These are phyloP conservation scores for Neospora caninum DNA, from an alignment of 169 alveolate species.

Conservation along the genomic window DNA sequence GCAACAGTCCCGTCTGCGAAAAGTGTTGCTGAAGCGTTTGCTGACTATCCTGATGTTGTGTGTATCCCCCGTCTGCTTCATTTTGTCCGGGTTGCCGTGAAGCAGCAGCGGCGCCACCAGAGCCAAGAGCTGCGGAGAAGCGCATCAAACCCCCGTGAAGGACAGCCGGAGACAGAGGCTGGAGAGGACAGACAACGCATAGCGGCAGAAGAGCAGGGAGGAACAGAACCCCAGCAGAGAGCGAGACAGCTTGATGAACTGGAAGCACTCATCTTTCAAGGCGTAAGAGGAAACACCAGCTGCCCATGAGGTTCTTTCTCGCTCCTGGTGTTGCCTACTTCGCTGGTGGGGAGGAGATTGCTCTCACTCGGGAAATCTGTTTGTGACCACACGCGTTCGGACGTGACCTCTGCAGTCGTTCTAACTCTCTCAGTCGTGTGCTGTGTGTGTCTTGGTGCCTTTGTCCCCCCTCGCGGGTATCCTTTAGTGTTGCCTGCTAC, in stretches of 20 bases:
- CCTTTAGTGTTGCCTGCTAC: neutral
- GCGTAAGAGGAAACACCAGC: neutral
- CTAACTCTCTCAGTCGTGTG: neutral
- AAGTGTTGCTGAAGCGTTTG: neutral
- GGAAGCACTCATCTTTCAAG: neutral
- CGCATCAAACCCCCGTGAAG: neutral
- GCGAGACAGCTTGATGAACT: neutral
- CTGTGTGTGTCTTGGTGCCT: neutral
- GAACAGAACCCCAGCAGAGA: neutral
- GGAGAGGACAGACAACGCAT: neutral
- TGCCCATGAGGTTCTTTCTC: neutral
- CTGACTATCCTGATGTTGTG: neutral
- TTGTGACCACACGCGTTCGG: neutral
- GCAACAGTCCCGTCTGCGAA: neutral
- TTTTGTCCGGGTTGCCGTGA: neutral
- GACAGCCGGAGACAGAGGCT: neutral
- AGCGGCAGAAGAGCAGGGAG: neutral
- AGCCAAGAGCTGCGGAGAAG: neutral
- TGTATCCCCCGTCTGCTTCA: constrained; percentile 15
- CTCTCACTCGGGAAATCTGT: neutral
- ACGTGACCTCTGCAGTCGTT: neutral
- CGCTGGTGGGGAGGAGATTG: neutral
- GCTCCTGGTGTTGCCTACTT: too few species aligned
- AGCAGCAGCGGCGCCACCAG: neutral
- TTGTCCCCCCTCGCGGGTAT: neutral